phyloP scores from a whole-genome alignment of 2,329 filamentous ascomycete genomes.

The Stromatinia cepivora region DNA sequence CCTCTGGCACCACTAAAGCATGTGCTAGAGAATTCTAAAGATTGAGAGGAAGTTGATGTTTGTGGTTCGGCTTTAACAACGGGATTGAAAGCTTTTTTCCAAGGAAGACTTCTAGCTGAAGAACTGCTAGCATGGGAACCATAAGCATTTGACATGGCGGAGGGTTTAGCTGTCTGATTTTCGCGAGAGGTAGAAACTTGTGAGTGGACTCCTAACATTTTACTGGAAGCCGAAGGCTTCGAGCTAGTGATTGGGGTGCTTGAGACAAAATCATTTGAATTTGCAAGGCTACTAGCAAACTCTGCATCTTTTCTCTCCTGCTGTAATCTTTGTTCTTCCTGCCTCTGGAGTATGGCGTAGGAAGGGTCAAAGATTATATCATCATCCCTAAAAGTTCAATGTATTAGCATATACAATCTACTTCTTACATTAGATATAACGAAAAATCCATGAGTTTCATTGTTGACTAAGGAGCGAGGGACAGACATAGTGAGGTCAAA shows the following conservation, averaged over 20 bases:
- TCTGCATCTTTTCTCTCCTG: slow-evolving; percentile 43
- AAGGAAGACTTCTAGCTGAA: slow-evolving; percentile 4
- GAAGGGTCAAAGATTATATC: slow-evolving; percentile 27
- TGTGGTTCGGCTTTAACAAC: not conserved
- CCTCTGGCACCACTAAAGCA: not conserved
- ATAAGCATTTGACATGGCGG: not conserved
- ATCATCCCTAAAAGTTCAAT: slow-evolving; percentile 33
- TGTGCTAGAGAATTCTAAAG: not conserved
- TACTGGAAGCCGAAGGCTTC: slow-evolving; percentile 36
- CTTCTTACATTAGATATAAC: not conserved
- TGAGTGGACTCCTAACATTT: slow-evolving; percentile 33
- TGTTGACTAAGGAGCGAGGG: slow-evolving; percentile 23
- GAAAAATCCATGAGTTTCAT: slow-evolving; percentile 1
- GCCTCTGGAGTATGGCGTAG: slow-evolving; percentile 35
- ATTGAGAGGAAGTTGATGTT: not conserved
- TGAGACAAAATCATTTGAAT: slow-evolving; percentile 15
- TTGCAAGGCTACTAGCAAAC: slow-evolving; percentile 37
- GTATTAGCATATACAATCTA: slow-evolving; percentile 17
- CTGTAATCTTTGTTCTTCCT: slow-evolving; percentile 44
- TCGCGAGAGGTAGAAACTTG: slow-evolving; percentile 22
- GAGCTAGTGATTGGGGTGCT: slow-evolving; percentile 16
- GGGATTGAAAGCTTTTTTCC: not conserved
- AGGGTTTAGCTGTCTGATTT: not conserved
- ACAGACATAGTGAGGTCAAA: slow-evolving; percentile 35
- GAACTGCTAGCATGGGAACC: not conserved